Evolutionary conservation across 352 stramenopile genomes (phyloP), one percentile per base, ranked within the genome.

Genomic region (Globisporangium spinosum): DNA sequence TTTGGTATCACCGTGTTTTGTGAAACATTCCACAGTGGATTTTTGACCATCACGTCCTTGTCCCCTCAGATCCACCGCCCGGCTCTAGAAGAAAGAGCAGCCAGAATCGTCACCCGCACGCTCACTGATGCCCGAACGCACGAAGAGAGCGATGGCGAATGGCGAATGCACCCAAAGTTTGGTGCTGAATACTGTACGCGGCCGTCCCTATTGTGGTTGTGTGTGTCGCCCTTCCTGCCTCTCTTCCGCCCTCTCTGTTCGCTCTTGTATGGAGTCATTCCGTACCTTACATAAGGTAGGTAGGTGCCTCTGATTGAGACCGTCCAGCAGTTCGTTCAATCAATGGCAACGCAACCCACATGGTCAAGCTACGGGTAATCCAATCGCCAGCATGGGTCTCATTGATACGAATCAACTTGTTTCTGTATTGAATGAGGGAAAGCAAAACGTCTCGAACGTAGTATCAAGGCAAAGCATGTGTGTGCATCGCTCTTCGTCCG

Each of bases 1-100:
- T 62, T 62, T 49, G 32, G 29, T 62, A 62, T 62, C 56, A 62
- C 56, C 56, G 22, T n/a, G 3, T 62, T 62, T 47, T 49, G 56
- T 12, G 1, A 62, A 29, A 12, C 0, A 47, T 1, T 0, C 8
- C 12, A 20, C 56, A 62, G 32, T 62, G 56, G 56, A 62, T 58
- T 58, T 32, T 58, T 58, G 29, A 32, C 22, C 25, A 10, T 58
- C 29, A 7, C 25, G 53, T 58, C 15, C 53, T n/a, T 32, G 51
- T n/a, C 23, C 15, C 25, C 9, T n/a, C 3, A 17, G 23, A 20
- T 17, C 13, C 51, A 22, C 51, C 51, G 51, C 51, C 51, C 51
- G 51, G 23, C 51, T 57, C 51, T 34, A 10, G 51, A 34, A 29
- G 22, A 57, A 27, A 57, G 23, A 27, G 51, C 13, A 23, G 51